A percentile compares a stretch with the other conserved stretches of the same genome.
Conservation (phyloP, 2,329 filamentous ascomycete species). For the Aspergillus nomiae region DNA sequence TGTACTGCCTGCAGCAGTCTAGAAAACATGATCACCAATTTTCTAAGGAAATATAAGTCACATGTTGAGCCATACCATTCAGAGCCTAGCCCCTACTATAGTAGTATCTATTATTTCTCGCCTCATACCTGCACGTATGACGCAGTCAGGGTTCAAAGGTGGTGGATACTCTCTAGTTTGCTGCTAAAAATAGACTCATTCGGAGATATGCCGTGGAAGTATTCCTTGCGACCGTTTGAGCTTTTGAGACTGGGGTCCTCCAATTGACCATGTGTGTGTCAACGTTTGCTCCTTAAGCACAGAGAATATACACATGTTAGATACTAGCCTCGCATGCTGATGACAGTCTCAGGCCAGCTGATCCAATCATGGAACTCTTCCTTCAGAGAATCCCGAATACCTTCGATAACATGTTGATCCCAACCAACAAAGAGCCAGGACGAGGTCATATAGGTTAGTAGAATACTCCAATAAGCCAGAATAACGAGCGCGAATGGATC, state of each 20-base stretch:
- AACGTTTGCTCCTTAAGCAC: neutral
- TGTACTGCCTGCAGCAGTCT: neutral
- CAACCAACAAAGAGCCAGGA: constrained; percentile 38
- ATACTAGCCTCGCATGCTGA: neutral
- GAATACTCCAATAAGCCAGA: constrained; percentile 33
- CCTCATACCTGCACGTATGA: neutral
- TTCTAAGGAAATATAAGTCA: neutral
- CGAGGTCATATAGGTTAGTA: constrained; percentile 33
- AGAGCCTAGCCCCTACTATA: neutral
- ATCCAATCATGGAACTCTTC: constrained; percentile 26
- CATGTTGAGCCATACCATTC: neutral
- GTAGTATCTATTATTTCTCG: neutral
- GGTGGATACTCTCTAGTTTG: neutral
- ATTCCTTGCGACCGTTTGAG: neutral
- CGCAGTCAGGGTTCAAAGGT: neutral
- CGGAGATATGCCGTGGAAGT: neutral
- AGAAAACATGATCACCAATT: neutral
- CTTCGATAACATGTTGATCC: constrained; percentile 35
- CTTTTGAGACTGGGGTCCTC: no score
- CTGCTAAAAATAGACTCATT: neutral
- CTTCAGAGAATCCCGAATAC: constrained; percentile 24
- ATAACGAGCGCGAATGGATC: constrained; percentile 30
- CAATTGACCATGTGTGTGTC: no score
- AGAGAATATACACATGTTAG: neutral
- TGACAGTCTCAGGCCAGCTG: constrained; percentile 26